These are phyloP conservation scores for Ogataea philodendri DNA, from an alignment of 805 yeast species.

Conservation along the genomic window DNA sequence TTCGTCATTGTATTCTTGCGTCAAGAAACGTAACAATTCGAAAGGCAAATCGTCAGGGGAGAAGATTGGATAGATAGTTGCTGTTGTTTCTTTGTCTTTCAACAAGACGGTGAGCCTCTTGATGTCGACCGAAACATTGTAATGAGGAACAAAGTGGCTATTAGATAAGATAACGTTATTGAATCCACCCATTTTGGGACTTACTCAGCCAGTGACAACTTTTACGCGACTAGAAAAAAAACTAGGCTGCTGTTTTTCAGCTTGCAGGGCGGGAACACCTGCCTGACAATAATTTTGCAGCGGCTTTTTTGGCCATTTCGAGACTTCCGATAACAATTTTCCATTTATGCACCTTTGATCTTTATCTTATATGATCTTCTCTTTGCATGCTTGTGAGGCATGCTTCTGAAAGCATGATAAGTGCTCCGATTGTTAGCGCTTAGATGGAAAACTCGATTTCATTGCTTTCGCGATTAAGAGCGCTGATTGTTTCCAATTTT, in stretches of 20 bases:
- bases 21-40: slow-evolving; percentile 72
- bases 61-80: slow-evolving; percentile 85
- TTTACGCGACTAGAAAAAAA: slow-evolving; percentile 13
- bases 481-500: too few species aligned
- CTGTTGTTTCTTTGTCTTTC: slow-evolving; percentile 87
- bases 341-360: too few species aligned
- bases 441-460: too few species aligned
- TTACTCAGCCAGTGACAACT: slow-evolving; percentile 16
- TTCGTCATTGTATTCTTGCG: slow-evolving; percentile 93
- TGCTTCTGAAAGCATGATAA: too few species aligned
- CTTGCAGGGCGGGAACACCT: neutral
- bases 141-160: slow-evolving; percentile 33
- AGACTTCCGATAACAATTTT: too few species aligned
- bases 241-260: slow-evolving; percentile 3
- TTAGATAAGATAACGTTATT: slow-evolving; percentile 31
- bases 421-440: too few species aligned
- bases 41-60: slow-evolving; percentile 68
- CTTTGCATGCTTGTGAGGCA: too few species aligned
- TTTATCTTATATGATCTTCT: too few species aligned
- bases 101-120: slow-evolving; percentile 74
- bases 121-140: slow-evolving; percentile 33
- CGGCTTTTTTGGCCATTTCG: too few species aligned
- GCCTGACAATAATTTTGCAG: neutral
- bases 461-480: too few species aligned
- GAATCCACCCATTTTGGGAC: slow-evolving; percentile 32